Evolutionary conservation across 805 yeast species (phyloP), one percentile per base, ranked within the genome.

Genomic region (Saccharomycopsis sp.): DNA sequence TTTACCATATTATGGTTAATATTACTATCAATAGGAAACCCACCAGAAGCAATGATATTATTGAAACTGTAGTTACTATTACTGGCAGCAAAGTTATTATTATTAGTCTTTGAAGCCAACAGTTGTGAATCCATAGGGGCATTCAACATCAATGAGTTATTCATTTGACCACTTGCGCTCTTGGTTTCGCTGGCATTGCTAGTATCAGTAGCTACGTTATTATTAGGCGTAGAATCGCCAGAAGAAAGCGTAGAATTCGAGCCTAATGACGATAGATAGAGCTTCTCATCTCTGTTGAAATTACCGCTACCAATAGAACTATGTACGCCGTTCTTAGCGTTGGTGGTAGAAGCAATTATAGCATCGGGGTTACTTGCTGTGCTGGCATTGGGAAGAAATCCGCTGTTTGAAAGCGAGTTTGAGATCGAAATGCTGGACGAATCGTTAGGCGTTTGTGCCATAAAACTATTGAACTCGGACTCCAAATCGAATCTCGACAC

Each of bases 51-150:
- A 5, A 12, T 44, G 49, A 5, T 44, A 12, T n/a, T 44, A 12
- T 44, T 44, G 49, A 44, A 44, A 44, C 49, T 44, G 22, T 44
- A 44, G 49, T 44, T 44, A 44, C 20, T 44, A 17, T 44, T 17
- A 5, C 5, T 12, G 7, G 49, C 22, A 7, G 12, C 7, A 3
- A 17, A 12, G 22, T 7, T n/a, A 44, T n/a, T 17, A 17, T n/a
- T 17, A 14, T 35, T 35, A n/a, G n/a, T n/a, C 12, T 29, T 29
- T 12, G 38, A 29, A 12, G 38, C 12, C 38, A 29, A 29, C 38
- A 29, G 38, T 7, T 5, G 38, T 12, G 38, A 29, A 5, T 44
- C 49, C 19, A 44, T 12, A 44, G 22, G 12, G 22, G 49, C 5
- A 12, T 8, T 44, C 49, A 44, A 17, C 49, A 44, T 44, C 12